Evolutionary conservation across 306 rosid species (phyloP), one percentile per base, ranked within the genome.

Genomic region (Nissolia schottii): DNA sequence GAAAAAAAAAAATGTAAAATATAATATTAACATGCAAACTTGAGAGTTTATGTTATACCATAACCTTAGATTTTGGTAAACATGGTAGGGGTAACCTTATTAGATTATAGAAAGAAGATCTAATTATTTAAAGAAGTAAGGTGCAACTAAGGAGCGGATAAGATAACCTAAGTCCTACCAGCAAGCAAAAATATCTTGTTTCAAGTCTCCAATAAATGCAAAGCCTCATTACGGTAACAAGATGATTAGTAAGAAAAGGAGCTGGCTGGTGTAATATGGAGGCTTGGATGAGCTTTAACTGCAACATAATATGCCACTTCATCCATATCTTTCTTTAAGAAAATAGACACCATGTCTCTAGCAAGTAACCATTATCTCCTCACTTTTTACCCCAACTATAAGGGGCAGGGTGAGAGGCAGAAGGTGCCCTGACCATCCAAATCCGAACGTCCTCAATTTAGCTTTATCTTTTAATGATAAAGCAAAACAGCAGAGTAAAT

Each of bases 1-100:
- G 29, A 64, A 28, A 66, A 73, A 50, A 72, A 56, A 22, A 19
- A 8, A 14, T 34, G 8, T 53, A 51, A 9, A 63, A 50, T 5
- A 71, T 19, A 71, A 71, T 55, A 57, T 5, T 10, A 27, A 54
- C 73, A 59, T 29, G 63, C 31, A 46, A 37, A 48, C 22, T 68
- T 27, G 5, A 28, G 41, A 57, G 41, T 45, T 57, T 3, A 58
- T 46, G 35, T 68, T 2, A 41, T 31, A 38, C 37, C 19, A 53
- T 64, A 27, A 28, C 29, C 43, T 25, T 25, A 15, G 24, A 45
- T 22, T 53, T 22, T 37, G 43, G 19, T 10, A 56, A 55, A 25
- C 38, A 35, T 13, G 20, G 13, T 24, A 38, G 18, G 1, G 29
- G 23, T 8, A 67, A 7, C n/a, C 19, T 32, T 11, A 25, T 25